Base-by-base conservation (phyloP, 306 rosid genomes). In the Acacia acuminata region DNA sequence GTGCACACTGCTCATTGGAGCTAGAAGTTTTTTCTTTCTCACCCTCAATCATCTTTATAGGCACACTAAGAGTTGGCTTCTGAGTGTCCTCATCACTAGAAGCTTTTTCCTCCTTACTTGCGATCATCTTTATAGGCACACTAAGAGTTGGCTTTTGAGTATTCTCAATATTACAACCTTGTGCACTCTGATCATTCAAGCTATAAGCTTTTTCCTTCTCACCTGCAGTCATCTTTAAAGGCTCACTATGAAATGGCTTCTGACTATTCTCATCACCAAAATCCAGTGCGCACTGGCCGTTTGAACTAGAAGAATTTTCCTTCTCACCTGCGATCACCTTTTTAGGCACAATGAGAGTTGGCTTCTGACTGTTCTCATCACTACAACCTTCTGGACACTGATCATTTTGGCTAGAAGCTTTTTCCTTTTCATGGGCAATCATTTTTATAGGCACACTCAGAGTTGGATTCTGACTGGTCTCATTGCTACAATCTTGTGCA, bases 401-500 rank as follows among this genome's bases (percentile, higher is more conserved):
- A 20, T 55, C 11, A 55, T 55, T 55, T 8, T n/a, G 11, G 61
- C 5, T 7, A 55, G 12, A 55, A 55, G 11, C 2, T 19, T 55
- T 55, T 20, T 20, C 61, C 25, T 55, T 55, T 10, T 55, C 24
- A 8, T 1, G 10, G 2, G 61, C 22, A 65, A 42, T 25, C 7
- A 22, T 55, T 25, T 53, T 53, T 19, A 7, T 53, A 16, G 24
- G 60, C 22, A 19, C 56, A 50, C n/a, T 16, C 5, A 14, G 51
- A 67, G 10, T 12, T 43, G 32, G 51, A 61, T 56, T 77, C 58
- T 77, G 77, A 82, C 25, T 58, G 44, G 34, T 44, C 67, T 45
- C 61, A 42, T 40, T 42, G n/a, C 50, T 20, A 71, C 14, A 43
- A 71, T 8, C 56, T 44, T 53, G 60, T 53, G 2, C 9, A 0